Percentiles rank a stretch among this genome's conserved stretches.
phyloP scores from a whole-genome alignment of 73 alveolate genomes.

The Tetrahymena malaccensis region DNA sequence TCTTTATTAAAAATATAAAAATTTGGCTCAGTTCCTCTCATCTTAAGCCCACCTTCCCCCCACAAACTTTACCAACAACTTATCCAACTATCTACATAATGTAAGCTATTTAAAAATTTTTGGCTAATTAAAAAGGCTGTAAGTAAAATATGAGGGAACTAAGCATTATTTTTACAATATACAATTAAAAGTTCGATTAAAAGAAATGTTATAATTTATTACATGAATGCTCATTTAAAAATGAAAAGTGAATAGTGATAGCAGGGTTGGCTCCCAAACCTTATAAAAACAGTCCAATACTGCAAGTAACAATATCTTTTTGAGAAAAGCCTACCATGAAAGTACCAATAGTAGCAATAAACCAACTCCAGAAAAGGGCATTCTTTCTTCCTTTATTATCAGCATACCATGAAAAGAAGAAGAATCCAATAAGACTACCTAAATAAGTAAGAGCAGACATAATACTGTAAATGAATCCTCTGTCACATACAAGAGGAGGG shows the following conservation, averaged over 20 bases:
- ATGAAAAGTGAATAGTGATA: slow-evolving; percentile 31
- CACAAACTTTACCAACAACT: too few relatives aligned
- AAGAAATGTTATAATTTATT: background rate
- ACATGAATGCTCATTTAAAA: slow-evolving; percentile 40
- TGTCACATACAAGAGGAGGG: slow-evolving; percentile 6
- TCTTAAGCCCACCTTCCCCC: too few relatives aligned
- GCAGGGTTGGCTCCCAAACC: slow-evolving; percentile 42
- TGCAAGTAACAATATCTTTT: slow-evolving; percentile 2
- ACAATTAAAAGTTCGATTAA: background rate
- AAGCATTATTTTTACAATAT: background rate
- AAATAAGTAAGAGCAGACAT: background rate
- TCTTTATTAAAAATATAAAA: too few relatives aligned
- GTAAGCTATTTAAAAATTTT: too few relatives aligned
- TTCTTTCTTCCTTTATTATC: slow-evolving; percentile 35
- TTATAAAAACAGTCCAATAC: slow-evolving; percentile 12
- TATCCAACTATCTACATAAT: too few relatives aligned
- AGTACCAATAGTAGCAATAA: slow-evolving; percentile 8
- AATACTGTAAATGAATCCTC: background rate
- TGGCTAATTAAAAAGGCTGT: too few relatives aligned
- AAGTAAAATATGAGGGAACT: background rate
- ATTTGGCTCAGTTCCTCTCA: too few relatives aligned
- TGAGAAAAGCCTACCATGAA: background rate
- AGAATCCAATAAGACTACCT: slow-evolving; percentile 28
- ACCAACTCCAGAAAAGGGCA: slow-evolving; percentile 13
- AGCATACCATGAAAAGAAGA: slow-evolving; percentile 23